phyloP scores from a whole-genome alignment of 1,284 basidiomycete genomes.

The Marasmius oreades region DNA sequence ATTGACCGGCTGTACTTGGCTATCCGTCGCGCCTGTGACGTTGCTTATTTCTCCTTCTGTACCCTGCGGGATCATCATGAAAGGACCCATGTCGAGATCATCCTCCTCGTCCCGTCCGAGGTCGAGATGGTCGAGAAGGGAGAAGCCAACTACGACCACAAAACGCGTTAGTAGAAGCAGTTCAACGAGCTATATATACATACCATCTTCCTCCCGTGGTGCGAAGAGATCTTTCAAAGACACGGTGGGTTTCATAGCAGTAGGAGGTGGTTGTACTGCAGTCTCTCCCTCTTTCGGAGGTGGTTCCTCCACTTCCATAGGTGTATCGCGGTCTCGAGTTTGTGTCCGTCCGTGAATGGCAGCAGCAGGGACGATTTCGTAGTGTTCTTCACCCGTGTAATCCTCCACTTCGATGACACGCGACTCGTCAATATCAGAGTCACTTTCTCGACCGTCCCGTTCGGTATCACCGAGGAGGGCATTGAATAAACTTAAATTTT shows the following conservation, averaged over 20 bases:
- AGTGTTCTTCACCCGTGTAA: constrained; percentile 9
- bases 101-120: constrained; percentile 66
- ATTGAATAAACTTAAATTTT: background rate
- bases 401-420: constrained; percentile 8
- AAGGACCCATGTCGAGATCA: constrained; percentile 39
- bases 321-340: constrained; percentile 12
- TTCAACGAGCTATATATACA: constrained; percentile 13
- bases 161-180: background rate
- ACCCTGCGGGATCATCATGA: background rate
- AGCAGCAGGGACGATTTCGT: background rate
- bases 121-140: constrained; percentile 62
- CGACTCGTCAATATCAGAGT: constrained; percentile 1
- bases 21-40: background rate
- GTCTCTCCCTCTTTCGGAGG: too few relatives aligned
- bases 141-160: constrained; percentile 43
- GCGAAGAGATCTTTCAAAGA: constrained; percentile 66
- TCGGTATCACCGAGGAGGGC: background rate
- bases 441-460: constrained; percentile 1
- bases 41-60: background rate
- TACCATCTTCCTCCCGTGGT: constrained; percentile 62
- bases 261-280: background rate
- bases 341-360: too few relatives aligned
- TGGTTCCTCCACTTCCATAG: constrained; percentile 11
- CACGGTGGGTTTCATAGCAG: background rate
- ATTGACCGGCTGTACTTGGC: constrained; percentile 7